Evolutionary conservation across 257 asterid genomes (phyloP).

Genomic region (Nicotiana undulata): DNA sequence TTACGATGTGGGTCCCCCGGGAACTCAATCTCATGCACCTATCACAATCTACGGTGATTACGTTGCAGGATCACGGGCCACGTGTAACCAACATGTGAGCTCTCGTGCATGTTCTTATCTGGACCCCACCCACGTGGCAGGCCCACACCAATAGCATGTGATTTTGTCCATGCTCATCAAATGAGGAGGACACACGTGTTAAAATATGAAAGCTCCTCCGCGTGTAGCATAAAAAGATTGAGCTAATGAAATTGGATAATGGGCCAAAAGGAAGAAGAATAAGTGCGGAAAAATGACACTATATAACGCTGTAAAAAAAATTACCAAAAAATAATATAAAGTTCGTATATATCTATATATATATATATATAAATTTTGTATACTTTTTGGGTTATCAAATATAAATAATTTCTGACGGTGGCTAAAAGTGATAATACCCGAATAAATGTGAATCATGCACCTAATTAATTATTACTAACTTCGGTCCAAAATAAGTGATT

Average conservation of each 20-base stretch:
- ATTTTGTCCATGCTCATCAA: neutral
- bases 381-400: too few species aligned
- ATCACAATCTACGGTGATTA: slow-evolving; percentile 20
- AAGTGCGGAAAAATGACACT: too few species aligned
- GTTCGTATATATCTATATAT: too few species aligned
- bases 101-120: slow-evolving; percentile 27
- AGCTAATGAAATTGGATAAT: neutral
- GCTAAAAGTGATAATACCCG: too few species aligned
- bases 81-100: slow-evolving; percentile 37
- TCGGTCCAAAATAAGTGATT: too few species aligned
- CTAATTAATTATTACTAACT: neutral
- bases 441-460: neutral
- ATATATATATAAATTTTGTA: too few species aligned
- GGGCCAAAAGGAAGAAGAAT: neutral
- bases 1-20: neutral
- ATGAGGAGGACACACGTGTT: neutral
- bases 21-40: neutral
- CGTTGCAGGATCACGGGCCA: slow-evolving; percentile 17
- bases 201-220: too few species aligned
- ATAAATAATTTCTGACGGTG: too few species aligned
- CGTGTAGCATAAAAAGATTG: neutral
- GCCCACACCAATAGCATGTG: slow-evolving; percentile 8
- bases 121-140: slow-evolving; percentile 34
- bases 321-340: too few species aligned
- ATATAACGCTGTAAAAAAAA: too few species aligned